Evolutionary conservation across 2,329 filamentous ascomycete species (phyloP).

Genomic region (Fusarium heterosporum): DNA sequence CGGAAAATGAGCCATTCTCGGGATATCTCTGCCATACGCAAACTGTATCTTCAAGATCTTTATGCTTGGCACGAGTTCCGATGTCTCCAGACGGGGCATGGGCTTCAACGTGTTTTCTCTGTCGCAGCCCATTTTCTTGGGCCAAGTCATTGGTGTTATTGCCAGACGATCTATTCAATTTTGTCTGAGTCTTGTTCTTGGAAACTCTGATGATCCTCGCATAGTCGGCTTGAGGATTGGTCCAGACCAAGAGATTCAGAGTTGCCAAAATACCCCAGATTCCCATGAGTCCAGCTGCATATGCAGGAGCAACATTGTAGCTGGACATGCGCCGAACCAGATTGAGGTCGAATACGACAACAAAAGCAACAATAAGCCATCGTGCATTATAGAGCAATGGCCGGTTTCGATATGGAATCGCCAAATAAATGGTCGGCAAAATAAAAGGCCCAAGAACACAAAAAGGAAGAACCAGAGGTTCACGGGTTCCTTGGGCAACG

Average conservation of each 20-base stretch:
- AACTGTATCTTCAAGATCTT: slow-evolving; percentile 51
- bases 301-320: slow-evolving; percentile 63
- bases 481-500: slow-evolving; percentile 54
- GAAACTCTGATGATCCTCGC: slow-evolving; percentile 60
- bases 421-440: slow-evolving; percentile 66
- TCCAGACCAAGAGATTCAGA: slow-evolving; percentile 64
- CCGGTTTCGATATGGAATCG: slow-evolving; percentile 64
- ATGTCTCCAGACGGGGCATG: slow-evolving; percentile 2
- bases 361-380: slow-evolving; percentile 61
- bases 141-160: neutral
- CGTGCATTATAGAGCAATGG: slow-evolving; percentile 62
- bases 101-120: slow-evolving; percentile 28
- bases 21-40: slow-evolving; percentile 73
- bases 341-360: slow-evolving; percentile 58
- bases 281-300: slow-evolving; percentile 62
- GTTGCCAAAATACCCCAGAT: slow-evolving; percentile 64
- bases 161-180: neutral
- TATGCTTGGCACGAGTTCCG: neutral
- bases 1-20: slow-evolving; percentile 58
- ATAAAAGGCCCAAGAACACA: slow-evolving; percentile 60
- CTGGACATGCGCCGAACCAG: slow-evolving; percentile 60
- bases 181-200: slow-evolving; percentile 3
- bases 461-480: slow-evolving; percentile 66
- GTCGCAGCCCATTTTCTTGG: slow-evolving; percentile 28
- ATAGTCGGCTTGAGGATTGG: slow-evolving; percentile 66